phyloP scores from a whole-genome alignment of 176 grass and related monocot genomes.

The Oryza meyeriana region DNA sequence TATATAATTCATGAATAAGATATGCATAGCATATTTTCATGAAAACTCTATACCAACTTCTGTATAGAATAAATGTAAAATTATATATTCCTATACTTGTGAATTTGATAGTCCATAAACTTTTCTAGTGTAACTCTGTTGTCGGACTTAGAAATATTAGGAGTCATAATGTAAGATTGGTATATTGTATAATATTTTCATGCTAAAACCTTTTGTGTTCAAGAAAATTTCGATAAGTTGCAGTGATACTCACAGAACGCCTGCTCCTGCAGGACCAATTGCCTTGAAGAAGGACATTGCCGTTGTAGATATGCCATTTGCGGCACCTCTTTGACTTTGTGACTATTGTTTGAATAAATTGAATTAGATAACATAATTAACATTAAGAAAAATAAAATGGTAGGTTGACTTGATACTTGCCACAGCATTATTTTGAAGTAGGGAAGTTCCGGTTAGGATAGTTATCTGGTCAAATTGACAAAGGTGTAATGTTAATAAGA shows the following conservation, averaged over 20 bases:
- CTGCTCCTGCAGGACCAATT: conserved; percentile 58
- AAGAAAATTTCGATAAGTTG: not conserved
- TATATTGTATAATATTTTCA: not conserved
- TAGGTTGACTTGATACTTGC: conserved; percentile 25
- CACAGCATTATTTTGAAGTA: conserved; percentile 83
- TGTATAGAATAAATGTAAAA: not conserved
- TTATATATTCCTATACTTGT: not conserved
- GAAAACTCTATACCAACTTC: not conserved
- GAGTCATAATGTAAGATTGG: not conserved
- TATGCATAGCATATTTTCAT: not conserved
- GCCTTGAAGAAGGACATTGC: conserved; percentile 79
- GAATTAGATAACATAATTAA: not conserved
- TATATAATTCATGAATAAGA: conserved; percentile 23
- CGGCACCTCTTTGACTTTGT: conserved; percentile 81
- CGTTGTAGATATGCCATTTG: conserved; percentile 79
- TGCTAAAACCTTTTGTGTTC: not conserved
- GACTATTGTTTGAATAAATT: conserved; percentile 26
- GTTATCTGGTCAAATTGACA: conserved; percentile 50
- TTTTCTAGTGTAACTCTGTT: no score
- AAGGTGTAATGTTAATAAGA: not conserved
- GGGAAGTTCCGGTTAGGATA: conserved; percentile 55
- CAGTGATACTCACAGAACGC: conserved; percentile 52
- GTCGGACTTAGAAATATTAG: not conserved
- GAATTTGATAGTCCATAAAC: not conserved
- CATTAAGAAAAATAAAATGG: not conserved